These are phyloP conservation scores for Inga laurina DNA, from an alignment of 306 rosid species.

Conservation along the genomic window DNA sequence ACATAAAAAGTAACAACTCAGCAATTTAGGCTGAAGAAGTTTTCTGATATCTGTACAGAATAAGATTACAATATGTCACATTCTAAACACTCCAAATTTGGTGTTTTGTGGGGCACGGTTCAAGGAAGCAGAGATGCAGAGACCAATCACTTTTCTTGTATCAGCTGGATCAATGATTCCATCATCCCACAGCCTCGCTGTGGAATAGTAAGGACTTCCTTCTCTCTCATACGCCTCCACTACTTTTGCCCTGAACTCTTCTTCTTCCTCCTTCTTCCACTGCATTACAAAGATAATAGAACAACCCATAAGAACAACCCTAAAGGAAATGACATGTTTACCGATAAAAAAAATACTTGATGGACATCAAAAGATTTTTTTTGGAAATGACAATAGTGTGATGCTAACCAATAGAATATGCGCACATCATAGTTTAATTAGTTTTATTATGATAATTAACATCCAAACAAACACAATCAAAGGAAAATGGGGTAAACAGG, in stretches of 20 bases:
- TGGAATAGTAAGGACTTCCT: conserved; percentile 89
- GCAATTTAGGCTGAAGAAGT: neutral
- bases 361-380: neutral
- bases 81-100: conserved; percentile 90
- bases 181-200: conserved; percentile 96
- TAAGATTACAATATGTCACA: conserved; percentile 42
- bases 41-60: conserved; percentile 26
- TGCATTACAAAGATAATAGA: conserved; percentile 29
- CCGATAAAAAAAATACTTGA: neutral
- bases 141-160: conserved; percentile 77
- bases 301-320: neutral
- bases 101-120: conserved; percentile 71
- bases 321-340: neutral
- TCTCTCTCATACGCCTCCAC: conserved; percentile 83
- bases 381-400: neutral
- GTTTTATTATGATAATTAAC: neutral
- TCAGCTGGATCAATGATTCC: conserved; percentile 97
- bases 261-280: conserved; percentile 95
- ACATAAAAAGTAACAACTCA: conserved; percentile 1
- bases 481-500: conserved; percentile 24
- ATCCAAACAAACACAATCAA: neutral
- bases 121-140: conserved; percentile 74
- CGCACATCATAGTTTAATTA: neutral
- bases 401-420: neutral
- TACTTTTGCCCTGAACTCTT: conserved; percentile 68